Evolutionary conservation across 2,329 filamentous ascomycete species (phyloP), one percentile per base, ranked within the genome.

Genomic region (Stromatinia cepivora): DNA sequence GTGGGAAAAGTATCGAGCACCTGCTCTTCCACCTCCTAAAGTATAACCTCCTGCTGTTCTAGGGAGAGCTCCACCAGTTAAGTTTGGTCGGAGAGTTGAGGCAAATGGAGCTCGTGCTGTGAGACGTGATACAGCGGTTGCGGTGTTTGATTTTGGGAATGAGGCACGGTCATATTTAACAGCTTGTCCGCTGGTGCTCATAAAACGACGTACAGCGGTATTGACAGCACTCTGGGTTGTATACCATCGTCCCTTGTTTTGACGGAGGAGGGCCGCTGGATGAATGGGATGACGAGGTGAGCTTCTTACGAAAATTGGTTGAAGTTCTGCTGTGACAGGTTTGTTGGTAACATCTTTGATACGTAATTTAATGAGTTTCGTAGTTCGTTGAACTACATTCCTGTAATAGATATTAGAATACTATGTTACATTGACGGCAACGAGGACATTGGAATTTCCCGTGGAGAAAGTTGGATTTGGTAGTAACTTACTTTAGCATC

Each of bases 41-140:
- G 85, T 85, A 78, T 99, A 99, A n/a, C 95, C 95, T 73, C 94
- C 93, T 10, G 94, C 92, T 52, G 92, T 92, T 69, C 94, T 88
- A 46, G 92, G 90, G 57, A 97, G 82, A 34, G 92, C 89, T 54
- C 94, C 94, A 61, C 93, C 94, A 0, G 94, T 97, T 73, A 98
- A 82, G 78, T 97, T 98, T 2, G 95, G 95, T 48, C 95, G 91
- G 48, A 99, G 87, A 1, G 94, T 90, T 64, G 89, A 93, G 5
- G 93, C 91, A 79, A 98, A 98, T 0, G 94, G 94, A 42, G 93
- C 89, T 64, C 92, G 88, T 39, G 89, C 88, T 22, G 92, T 88
- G 70, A 91, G 86, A 71, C 88, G 86, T 45, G 83, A 84, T 69
- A 90, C 82, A 28, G 85, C 84, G 25, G 82, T 80, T 34, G 83